Percentiles rank a stretch among this genome's conserved stretches.
These are phyloP conservation scores for Magnolia sinica DNA, from an alignment of 164 flowering plant genomes.

Conservation along the genomic window DNA sequence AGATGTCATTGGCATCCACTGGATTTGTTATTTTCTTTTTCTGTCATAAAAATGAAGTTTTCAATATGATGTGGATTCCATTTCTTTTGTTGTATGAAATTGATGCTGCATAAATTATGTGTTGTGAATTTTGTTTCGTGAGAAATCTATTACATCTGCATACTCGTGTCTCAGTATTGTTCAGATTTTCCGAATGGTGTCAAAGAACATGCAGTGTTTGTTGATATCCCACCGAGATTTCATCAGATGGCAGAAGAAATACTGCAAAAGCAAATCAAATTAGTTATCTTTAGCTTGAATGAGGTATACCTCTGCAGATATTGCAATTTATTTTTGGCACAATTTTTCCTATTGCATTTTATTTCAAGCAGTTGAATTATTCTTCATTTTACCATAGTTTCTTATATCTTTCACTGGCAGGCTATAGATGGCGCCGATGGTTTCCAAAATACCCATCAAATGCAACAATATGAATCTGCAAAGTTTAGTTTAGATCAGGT, in stretches of 20 bases:
- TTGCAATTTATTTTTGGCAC: not conserved
- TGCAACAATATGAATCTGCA: constrained; percentile 72
- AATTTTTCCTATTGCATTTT: not conserved
- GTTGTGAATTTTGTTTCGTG: not conserved
- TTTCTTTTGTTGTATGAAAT: not conserved
- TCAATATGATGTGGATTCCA: not conserved
- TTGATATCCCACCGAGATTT: constrained; percentile 81
- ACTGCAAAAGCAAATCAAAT: constrained; percentile 69
- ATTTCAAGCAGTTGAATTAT: not conserved
- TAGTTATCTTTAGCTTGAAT: constrained; percentile 61
- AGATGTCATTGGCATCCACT: no score
- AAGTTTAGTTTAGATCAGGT: constrained; percentile 94
- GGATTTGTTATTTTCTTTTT: no score
- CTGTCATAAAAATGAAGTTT: not conserved
- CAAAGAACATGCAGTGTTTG: constrained; percentile 76
- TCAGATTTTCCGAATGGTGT: constrained; percentile 61
- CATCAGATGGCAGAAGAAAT: constrained; percentile 68
- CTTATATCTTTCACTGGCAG: constrained; percentile 29
- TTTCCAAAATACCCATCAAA: constrained; percentile 91
- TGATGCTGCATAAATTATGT: not conserved
- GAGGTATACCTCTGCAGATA: constrained; percentile 42
- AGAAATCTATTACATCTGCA: not conserved
- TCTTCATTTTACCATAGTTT: constrained; percentile 2
- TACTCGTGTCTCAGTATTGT: constrained; percentile 61
- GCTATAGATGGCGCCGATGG: constrained; percentile 97